phyloP scores from a whole-genome alignment of 106 monocot species.

The Chionographis japonica region DNA sequence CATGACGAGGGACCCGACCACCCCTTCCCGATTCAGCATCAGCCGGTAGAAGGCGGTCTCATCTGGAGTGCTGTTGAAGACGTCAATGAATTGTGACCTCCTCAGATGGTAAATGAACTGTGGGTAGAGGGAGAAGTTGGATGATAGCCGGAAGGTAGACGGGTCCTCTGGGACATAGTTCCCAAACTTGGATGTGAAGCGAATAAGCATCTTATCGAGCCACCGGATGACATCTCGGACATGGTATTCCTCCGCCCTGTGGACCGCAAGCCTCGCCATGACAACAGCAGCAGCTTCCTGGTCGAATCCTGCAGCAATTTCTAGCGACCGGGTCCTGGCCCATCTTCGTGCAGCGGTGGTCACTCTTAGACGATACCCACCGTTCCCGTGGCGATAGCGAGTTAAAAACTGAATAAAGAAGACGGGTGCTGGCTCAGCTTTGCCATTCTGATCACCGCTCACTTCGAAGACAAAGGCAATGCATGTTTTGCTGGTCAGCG shows the following conservation, averaged over 20 bases:
- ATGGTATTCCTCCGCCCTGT: slow-evolving; percentile 59
- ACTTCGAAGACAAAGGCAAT: slow-evolving; percentile 76
- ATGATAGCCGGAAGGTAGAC: slow-evolving; percentile 68
- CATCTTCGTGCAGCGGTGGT: slow-evolving; percentile 90
- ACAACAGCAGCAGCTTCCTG: slow-evolving; percentile 91
- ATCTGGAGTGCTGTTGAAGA: slow-evolving; percentile 83
- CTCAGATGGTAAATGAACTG: slow-evolving; percentile 93
- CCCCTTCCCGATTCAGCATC: slow-evolving; percentile 81
- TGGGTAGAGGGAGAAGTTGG: slow-evolving; percentile 78
- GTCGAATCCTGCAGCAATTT: slow-evolving; percentile 79
- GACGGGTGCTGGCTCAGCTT: slow-evolving; percentile 44
- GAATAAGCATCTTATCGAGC: slow-evolving; percentile 89
- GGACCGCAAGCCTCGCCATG: slow-evolving; percentile 77
- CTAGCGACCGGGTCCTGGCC: slow-evolving; percentile 38
- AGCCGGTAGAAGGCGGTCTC: slow-evolving; percentile 85
- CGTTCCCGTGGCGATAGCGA: slow-evolving; percentile 59
- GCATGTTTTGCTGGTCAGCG: slow-evolving; percentile 66
- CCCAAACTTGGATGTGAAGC: slow-evolving; percentile 85
- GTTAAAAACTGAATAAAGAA: slow-evolving; percentile 92
- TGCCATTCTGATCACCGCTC: slow-evolving; percentile 17
- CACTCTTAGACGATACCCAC: slow-evolving; percentile 65
- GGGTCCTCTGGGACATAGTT: slow-evolving; percentile 85
- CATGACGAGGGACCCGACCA: slow-evolving; percentile 80
- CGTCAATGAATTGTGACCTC: slow-evolving; percentile 87
- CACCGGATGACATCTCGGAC: slow-evolving; percentile 82